phyloP scores from a whole-genome alignment of 1,284 basidiomycete species.

The Sphaerobolus stellatus region DNA sequence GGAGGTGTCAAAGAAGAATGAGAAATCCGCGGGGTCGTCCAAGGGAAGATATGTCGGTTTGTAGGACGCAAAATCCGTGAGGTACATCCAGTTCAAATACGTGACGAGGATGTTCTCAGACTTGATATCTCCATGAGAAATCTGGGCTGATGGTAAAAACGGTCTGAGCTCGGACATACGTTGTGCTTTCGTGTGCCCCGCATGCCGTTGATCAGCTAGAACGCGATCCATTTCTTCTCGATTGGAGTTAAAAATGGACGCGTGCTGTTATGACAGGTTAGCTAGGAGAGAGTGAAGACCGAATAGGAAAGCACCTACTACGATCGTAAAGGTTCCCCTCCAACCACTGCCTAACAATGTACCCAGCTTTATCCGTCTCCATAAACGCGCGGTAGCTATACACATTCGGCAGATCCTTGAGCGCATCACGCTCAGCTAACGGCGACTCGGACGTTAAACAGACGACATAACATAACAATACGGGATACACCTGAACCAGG shows the following conservation, averaged over 20 bases:
- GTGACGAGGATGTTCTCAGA: constrained; percentile 97
- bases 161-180: constrained; percentile 25
- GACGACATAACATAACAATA: no score
- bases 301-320: constrained; percentile 90
- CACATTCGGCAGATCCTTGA: constrained; percentile 84
- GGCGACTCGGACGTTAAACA: no score
- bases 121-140: constrained; percentile 97
- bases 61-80: constrained; percentile 96
- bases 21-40: constrained; percentile 97
- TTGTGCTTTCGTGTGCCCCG: constrained; percentile 76
- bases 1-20: constrained; percentile 97
- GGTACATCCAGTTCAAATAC: constrained; percentile 92
- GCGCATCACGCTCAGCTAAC: constrained; percentile 85
- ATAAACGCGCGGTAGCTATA: constrained; percentile 89
- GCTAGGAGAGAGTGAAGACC: no score
- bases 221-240: constrained; percentile 99
- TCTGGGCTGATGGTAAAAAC: constrained; percentile 39
- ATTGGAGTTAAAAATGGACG: constrained; percentile 89
- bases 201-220: constrained; percentile 87
- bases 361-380: constrained; percentile 96
- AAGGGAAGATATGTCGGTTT: constrained; percentile 95
- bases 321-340: constrained; percentile 96
- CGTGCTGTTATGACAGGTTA: no score
- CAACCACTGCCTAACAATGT: constrained; percentile 93
- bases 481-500: no score